Evolutionary conservation across 495 filamentous ascomycete genomes (phyloP), one percentile per base, ranked within the genome.

Genomic region (Penicillium argentinense): DNA sequence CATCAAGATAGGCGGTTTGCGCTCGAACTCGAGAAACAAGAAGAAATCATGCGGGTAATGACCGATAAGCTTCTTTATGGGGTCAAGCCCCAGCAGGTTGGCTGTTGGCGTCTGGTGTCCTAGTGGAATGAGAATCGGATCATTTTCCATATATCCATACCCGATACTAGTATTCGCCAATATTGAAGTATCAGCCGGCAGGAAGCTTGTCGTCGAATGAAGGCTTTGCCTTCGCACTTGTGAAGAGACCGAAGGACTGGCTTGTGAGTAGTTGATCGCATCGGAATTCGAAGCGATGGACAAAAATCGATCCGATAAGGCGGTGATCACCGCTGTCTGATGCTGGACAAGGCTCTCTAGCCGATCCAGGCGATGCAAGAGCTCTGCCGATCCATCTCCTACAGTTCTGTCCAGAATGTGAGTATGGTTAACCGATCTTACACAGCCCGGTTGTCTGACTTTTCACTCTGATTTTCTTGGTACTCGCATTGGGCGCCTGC

Each of bases 1-100:
- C 9, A 32, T 18, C 16, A 51, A 40, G 16, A 42, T 29, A 0
- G 32, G 34, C 18, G 51, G 33, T 11, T 26, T 38, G 33, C 55
- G 55, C 24, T 45, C 48, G 7, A 34, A 43, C 19, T 58, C 55
- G 16, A 54, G 39, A 2, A 37, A 42, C 25, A 45, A 26, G 13
- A 58, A 58, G 25, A 54, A 58, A 19, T 54, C 50, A 36, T 54
- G 42, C 12, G 55, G 42, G 27, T 58, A 58, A 19, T 51, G 46
- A 12, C 55, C 55, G n/a, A 58, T 46, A 1, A 58, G 40, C 2
- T 34, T 45, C n/a, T 46, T 54, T 4, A 58, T 42, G 36, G 19
- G 43, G 9, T 51, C 55, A 17, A 58, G 43, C 7, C 22, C 34
- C 14, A 58, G 33, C 1, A 58, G 19, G 14, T 46, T 54, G 9